A percentile compares a stretch with the other conserved stretches of the same genome.
These are phyloP conservation scores for Schizochytrium sp. DNA, from an alignment of 108 stramenopile species.

Conservation along the genomic window DNA sequence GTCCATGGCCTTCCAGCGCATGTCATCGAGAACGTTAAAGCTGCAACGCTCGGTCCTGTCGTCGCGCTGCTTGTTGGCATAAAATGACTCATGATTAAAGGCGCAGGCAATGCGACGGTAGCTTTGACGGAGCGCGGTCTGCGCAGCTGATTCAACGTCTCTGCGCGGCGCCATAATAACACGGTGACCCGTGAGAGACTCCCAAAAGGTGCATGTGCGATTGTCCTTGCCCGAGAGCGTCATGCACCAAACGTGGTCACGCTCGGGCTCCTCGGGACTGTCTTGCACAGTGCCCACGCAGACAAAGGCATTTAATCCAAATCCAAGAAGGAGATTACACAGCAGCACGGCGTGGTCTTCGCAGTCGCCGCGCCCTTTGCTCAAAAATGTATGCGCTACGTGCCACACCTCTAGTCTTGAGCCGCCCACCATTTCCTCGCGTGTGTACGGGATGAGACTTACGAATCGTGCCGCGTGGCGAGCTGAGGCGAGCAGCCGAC, in stretches of 20 bases:
- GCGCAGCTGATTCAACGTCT: neutral
- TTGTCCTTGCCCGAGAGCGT: neutral
- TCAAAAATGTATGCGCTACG: constrained; percentile 31
- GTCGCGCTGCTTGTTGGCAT: constrained; percentile 39
- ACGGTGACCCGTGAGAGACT: constrained; percentile 18
- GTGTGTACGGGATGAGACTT: constrained; percentile 18
- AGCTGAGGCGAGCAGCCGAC: constrained; percentile 12
- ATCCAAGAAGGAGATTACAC: constrained; percentile 41
- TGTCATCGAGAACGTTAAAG: constrained; percentile 28
- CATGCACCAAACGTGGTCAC: constrained; percentile 10
- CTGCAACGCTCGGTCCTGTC: neutral
- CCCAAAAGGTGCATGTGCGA: neutral
- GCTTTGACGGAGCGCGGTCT: neutral
- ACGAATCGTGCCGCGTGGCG: constrained; percentile 35
- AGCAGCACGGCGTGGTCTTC: constrained; percentile 48
- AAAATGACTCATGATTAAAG: constrained; percentile 35
- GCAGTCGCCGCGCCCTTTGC: constrained; percentile 29
- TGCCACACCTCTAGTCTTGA: constrained; percentile 30
- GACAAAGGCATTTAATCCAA: constrained; percentile 45
- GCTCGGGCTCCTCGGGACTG: neutral
- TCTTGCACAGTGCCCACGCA: constrained; percentile 34
- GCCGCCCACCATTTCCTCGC: constrained; percentile 7
- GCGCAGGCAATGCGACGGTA: constrained; percentile 34
- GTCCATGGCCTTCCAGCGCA: constrained; percentile 37
- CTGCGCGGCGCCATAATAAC: neutral